A percentile compares a stretch with the other conserved stretches of the same genome.
Evolutionary conservation across 2,329 filamentous ascomycete species (phyloP).

Genomic region (Coccinonectria pachysandricola): DNA sequence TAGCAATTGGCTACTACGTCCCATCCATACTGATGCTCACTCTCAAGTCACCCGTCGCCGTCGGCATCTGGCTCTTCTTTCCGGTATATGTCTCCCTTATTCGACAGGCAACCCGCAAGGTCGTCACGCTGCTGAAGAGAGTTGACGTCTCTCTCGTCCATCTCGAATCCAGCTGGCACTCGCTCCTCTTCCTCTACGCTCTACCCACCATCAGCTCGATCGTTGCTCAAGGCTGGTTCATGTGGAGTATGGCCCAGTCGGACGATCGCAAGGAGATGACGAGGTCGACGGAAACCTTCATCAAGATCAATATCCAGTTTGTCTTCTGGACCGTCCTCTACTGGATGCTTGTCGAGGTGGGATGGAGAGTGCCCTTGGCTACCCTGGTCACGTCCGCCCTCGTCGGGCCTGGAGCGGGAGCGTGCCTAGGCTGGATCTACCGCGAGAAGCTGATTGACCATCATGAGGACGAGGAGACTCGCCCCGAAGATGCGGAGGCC

Average conservation of each 20-base stretch:
- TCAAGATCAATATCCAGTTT: constrained; percentile 37
- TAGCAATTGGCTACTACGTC: constrained; percentile 36
- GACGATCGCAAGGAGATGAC: constrained; percentile 42
- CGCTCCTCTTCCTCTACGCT: constrained; percentile 32
- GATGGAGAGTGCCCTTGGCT: constrained; percentile 29
- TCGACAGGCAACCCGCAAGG: constrained; percentile 26
- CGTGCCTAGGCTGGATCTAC: constrained; percentile 29
- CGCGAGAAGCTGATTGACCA: constrained; percentile 27
- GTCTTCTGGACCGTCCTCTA: constrained; percentile 39
- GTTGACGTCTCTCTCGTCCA: constrained; percentile 26
- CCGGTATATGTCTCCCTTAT: constrained; percentile 37
- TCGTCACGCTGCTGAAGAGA: constrained; percentile 16
- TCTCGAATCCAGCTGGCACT: constrained; percentile 31
- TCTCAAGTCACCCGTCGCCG: constrained; percentile 25
- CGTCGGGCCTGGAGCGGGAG: constrained; percentile 29
- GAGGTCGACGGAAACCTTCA: constrained; percentile 36
- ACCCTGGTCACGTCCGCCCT: constrained; percentile 20
- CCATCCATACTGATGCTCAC: constrained; percentile 38
- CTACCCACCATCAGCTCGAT: constrained; percentile 34
- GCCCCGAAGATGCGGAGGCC: constrained; percentile 7
- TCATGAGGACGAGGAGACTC: constrained; percentile 6
- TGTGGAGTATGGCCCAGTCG: constrained; percentile 27
- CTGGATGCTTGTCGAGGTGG: constrained; percentile 42
- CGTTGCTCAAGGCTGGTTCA: constrained; percentile 30
- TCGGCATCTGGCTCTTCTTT: constrained; percentile 41